These are phyloP conservation scores for Sarocladium oryzae DNA, from an alignment of 2,329 filamentous ascomycete species.

Conservation along the genomic window DNA sequence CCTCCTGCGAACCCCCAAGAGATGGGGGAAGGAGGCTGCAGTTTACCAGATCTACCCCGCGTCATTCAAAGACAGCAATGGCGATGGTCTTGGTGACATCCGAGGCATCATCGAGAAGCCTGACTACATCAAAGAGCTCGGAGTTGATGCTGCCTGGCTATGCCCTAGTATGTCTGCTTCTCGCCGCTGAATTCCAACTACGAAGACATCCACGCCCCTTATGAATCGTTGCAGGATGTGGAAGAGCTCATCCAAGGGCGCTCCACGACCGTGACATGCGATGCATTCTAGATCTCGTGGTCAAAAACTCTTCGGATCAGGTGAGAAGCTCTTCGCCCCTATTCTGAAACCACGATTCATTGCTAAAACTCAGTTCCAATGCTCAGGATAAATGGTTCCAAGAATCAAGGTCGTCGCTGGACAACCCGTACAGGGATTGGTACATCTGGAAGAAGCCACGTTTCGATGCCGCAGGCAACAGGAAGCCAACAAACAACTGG, in stretches of 20 bases:
- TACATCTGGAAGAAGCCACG: slow-evolving; percentile 47
- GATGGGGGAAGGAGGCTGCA: too few relatives aligned
- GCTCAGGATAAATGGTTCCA: slow-evolving; percentile 49
- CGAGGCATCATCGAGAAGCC: background rate
- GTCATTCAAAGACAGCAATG: background rate
- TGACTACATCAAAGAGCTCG: background rate
- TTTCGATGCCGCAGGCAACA: slow-evolving; percentile 26
- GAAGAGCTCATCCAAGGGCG: background rate
- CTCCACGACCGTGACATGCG: background rate
- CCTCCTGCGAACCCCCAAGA: too few relatives aligned
- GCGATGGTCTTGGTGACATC: background rate
- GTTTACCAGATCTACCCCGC: background rate
- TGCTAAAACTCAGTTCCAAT: background rate
- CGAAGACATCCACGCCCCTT: background rate
- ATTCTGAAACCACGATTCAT: background rate
- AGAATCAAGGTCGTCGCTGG: slow-evolving; percentile 43
- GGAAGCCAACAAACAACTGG: slow-evolving; percentile 39
- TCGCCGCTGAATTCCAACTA: background rate
- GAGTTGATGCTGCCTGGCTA: background rate
- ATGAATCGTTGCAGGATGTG: background rate
- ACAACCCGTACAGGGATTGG: slow-evolving; percentile 47
- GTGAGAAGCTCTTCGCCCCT: background rate
- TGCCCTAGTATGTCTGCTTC: background rate
- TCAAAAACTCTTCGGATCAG: slow-evolving; percentile 25
- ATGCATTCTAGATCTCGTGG: slow-evolving; percentile 22